Conservation (phyloP, 2,329 filamentous ascomycete genomes). For the Fusarium luffae region DNA sequence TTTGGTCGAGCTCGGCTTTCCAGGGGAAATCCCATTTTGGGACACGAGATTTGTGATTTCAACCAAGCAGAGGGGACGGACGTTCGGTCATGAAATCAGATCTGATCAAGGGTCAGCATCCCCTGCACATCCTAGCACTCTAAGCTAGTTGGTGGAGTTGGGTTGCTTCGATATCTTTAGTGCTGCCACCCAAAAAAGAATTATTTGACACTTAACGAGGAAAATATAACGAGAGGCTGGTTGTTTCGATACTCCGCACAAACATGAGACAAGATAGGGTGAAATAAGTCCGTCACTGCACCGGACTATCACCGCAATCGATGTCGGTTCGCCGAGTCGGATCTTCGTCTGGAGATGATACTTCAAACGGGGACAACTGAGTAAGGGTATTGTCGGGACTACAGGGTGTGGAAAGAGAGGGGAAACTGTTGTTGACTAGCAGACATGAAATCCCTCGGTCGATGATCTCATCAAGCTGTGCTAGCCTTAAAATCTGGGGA, state of each 20-base stretch:
- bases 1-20: conserved; percentile 9
- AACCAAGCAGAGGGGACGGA: conserved; percentile 40
- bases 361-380: conserved; percentile 3
- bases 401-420: conserved; percentile 9
- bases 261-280: not conserved
- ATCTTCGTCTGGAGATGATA: conserved; percentile 4
- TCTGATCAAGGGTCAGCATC: conserved; percentile 36
- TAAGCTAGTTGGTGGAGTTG: conserved; percentile 2
- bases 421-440: not conserved
- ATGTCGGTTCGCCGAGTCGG: conserved; percentile 5
- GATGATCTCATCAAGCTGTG: conserved; percentile 42
- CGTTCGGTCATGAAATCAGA: conserved; percentile 35
- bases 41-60: conserved; percentile 48
- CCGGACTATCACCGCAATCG: not conserved
- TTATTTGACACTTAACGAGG: not conserved
- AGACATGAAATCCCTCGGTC: conserved; percentile 18
- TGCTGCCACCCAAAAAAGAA: not conserved
- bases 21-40: conserved; percentile 46
- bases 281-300: not conserved
- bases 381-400: conserved; percentile 20
- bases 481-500: conserved; percentile 42
- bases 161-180: conserved; percentile 20
- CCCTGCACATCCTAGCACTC: conserved; percentile 4
- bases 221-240: not conserved
- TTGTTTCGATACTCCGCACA: not conserved